Evolutionary conservation across 2,329 filamentous ascomycete genomes (phyloP), one percentile per base, ranked within the genome.

Genomic region (Colletotrichum sp.): DNA sequence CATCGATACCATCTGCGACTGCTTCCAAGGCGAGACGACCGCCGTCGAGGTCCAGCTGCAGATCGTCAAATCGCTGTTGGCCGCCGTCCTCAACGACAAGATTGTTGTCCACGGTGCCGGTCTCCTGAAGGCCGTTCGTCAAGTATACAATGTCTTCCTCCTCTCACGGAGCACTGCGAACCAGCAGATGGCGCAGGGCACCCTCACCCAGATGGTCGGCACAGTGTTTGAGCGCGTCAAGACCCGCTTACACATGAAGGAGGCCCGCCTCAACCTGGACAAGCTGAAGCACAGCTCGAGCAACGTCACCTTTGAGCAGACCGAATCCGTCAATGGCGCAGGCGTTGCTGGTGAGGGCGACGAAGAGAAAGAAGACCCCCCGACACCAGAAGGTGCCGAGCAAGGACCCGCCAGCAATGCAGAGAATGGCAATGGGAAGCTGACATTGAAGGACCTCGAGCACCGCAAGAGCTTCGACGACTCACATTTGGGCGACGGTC

Each of bases 1-100:
- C 75, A 99, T 99, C 82, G 98, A 99, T 86, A 98, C 97, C 44
- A 99, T 99, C 88, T 99, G 97, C 89, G 96, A 99, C 83, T 99
- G 97, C 85, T 99, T 99, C 83, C 96, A 99, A 83, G 96, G 97
- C 82, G 97, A 99, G 87, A 95, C 95, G 2, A 99, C 98, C 0
- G 93, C 95, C 5, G 91, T 94, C 69, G 96, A 98, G 84, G 94
- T 99, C 64, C 97, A 99, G 85, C 92, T 99, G 80, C 97, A 99
- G 86, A 99, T 99, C 80, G 95, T 99, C 84, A 99, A 99, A 87
- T 99, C 97, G 3, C 89, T 99, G 76, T 89, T 99, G 76, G 96
- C 97, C 16, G 98, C 98, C 16, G 97, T 99, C 16, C 88, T 99
- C 78, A 99, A 99, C 83, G 97, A 99, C 88, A 99, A 99, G 87